Percentiles rank a stretch among this genome's conserved stretches.
Conservation (phyloP, 306 rosid genomes). For the Vigna reflexopilosa region DNA sequence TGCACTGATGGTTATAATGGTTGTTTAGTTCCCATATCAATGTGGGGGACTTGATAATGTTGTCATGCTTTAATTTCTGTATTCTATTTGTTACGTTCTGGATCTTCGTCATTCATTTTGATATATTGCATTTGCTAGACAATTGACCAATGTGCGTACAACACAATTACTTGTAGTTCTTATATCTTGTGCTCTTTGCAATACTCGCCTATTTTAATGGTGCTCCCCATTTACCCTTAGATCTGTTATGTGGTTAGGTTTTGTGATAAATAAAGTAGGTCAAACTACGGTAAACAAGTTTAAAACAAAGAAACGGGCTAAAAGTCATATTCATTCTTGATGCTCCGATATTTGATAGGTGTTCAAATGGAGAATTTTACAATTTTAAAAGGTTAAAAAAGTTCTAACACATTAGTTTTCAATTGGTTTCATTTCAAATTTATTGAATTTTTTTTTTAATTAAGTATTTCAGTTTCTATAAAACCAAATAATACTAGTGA, state of each 20-base stretch:
- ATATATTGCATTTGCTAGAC: constrained; percentile 12
- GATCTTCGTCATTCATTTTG: neutral
- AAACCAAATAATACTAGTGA: too few relatives aligned
- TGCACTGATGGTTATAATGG: neutral
- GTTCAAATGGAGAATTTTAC: too few relatives aligned
- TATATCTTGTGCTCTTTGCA: neutral
- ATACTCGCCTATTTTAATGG: neutral
- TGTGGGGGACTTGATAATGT: neutral
- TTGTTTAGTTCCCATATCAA: neutral
- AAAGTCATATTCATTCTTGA: too few relatives aligned
- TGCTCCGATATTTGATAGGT: too few relatives aligned
- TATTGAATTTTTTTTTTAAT: too few relatives aligned
- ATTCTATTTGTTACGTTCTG: constrained; percentile 3
- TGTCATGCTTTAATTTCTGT: neutral
- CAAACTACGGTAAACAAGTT: too few relatives aligned
- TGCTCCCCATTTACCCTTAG: neutral
- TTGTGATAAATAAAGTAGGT: neutral
- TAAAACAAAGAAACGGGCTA: too few relatives aligned
- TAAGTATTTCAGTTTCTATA: too few relatives aligned
- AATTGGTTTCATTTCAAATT: too few relatives aligned
- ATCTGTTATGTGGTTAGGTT: neutral
- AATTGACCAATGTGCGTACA: neutral
- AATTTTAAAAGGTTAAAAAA: too few relatives aligned
- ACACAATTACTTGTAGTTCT: neutral
- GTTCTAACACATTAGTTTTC: too few relatives aligned